These are phyloP conservation scores for Ogataea nitratoaversa DNA, from an alignment of 805 yeast genomes.

Conservation along the genomic window DNA sequence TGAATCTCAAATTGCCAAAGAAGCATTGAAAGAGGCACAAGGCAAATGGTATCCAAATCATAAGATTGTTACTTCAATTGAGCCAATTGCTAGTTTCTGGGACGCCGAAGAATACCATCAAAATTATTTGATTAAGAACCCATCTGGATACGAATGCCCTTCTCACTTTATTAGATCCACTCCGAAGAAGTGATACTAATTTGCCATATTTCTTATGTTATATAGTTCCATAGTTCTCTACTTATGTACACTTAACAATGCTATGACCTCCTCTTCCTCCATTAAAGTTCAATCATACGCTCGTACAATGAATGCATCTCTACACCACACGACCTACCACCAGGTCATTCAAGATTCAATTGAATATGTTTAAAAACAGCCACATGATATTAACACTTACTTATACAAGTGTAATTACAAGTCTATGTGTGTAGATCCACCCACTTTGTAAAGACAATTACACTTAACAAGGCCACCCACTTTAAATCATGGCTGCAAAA, in stretches of 20 bases:
- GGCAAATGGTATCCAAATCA: constrained; percentile 71
- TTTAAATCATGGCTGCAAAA: constrained; percentile 11
- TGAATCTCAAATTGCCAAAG: constrained; percentile 38
- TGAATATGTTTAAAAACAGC: too few species aligned
- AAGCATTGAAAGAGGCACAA: constrained; percentile 52
- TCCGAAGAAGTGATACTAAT: constrained; percentile 37
- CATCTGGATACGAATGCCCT: constrained; percentile 86
- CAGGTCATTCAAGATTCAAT: too few species aligned
- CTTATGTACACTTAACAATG: too few species aligned
- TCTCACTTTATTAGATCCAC: constrained; percentile 73
- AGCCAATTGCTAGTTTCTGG: constrained; percentile 64
- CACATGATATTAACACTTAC: too few species aligned
- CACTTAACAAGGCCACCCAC: background rate
- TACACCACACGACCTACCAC: too few species aligned
- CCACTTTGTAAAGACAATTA: too few species aligned
- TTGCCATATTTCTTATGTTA: too few species aligned
- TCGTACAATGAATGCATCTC: too few species aligned
- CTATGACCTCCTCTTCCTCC: too few species aligned
- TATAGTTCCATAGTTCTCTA: too few species aligned
- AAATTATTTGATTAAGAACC: constrained; percentile 70
- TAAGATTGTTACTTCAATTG: constrained; percentile 65
- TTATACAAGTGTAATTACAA: background rate
- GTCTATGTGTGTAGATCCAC: too few species aligned
- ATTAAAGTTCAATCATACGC: too few species aligned
- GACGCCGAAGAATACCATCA: constrained; percentile 98